Base-by-base conservation (phyloP, 345 rosid genomes). In the Cochlearia excelsa region DNA sequence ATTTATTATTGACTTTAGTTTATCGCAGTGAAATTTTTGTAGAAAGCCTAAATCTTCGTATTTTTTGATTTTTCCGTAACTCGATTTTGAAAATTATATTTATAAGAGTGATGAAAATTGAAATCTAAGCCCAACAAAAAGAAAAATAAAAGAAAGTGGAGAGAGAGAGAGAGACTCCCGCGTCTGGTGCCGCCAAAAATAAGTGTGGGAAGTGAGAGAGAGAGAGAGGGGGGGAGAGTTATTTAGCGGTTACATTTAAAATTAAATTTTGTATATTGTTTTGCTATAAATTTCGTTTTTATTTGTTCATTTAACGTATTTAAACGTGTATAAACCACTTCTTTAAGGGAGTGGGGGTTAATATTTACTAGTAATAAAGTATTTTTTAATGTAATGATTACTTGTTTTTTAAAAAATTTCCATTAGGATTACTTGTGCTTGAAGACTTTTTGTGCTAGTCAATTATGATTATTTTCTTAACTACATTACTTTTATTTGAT, bases 141-240 rank as follows among this genome's bases (percentile, higher is more conserved):
- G 50, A 26, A 55, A 39, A 33, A 5, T 33, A 5, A 10, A 34
- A 48, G 33, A 46, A 56, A 40, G 51, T 9, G 55, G 9, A n/a
- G 5, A 5, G 43, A 35, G 57, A 60, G 46, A 54, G 69, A 59
- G 50, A 59, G 79, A 47, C 61, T 66, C 40, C 89, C 84, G 89
- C 75, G 65, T 83, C 80, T 70, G 61, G 78, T 80, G 89, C 87
- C 94, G 96, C 96, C 96, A 88, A 85, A 70, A 86, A 76, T 77
- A 59, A 80, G 83, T 77, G 84, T 78, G 78, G 51, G 78, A 16
- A 16, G 23, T 16, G 23, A 59, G 74, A 71, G 74, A 65, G 54
- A 66, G 64, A 73, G n/a, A n/a, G n/a, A n/a, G n/a, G n/a, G n/a
- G 37, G 7, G 40, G 40, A 78, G 81, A 77, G 85, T 73, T 72